Percentiles rank a stretch among this genome's conserved stretches.
phyloP scores from a whole-genome alignment of 495 filamentous ascomycete genomes.

The Friedmanniomyces endolithicus region DNA sequence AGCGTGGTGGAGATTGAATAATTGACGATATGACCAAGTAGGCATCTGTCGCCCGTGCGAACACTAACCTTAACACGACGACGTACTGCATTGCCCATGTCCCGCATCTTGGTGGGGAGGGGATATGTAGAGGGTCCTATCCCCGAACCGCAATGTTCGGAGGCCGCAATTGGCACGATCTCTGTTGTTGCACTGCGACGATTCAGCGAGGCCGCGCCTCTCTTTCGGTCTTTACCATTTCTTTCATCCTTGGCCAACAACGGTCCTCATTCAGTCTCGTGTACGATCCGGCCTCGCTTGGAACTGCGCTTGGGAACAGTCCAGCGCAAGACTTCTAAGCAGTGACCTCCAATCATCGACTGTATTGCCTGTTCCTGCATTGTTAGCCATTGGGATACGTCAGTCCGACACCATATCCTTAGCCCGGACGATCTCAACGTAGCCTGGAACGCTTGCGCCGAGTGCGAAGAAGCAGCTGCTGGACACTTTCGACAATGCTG shows the following conservation, averaged over 20 bases:
- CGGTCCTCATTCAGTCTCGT: neutral
- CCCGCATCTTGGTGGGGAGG: neutral
- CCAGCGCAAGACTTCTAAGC: neutral
- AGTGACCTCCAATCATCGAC: too few relatives aligned
- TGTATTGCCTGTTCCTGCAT: too few relatives aligned
- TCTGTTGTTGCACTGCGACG: neutral
- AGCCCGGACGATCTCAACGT: neutral
- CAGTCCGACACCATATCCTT: neutral
- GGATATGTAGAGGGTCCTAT: neutral
- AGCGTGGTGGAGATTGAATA: neutral
- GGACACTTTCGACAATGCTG: neutral
- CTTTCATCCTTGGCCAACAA: neutral
- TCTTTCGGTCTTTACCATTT: too few relatives aligned
- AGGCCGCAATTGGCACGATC: neutral
- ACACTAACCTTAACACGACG: neutral
- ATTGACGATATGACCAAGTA: neutral
- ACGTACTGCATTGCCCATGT: neutral
- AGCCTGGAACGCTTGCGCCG: neutral
- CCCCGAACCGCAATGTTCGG: slow-evolving; percentile 8
- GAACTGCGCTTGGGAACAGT: neutral
- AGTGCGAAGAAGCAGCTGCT: neutral
- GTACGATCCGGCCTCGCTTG: neutral
- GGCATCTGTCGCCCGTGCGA: neutral
- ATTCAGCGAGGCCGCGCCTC: neutral
- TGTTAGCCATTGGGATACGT: neutral